phyloP scores from a whole-genome alignment of 2,329 filamentous ascomycete species.

The Plectosphaerella cucumerina region DNA sequence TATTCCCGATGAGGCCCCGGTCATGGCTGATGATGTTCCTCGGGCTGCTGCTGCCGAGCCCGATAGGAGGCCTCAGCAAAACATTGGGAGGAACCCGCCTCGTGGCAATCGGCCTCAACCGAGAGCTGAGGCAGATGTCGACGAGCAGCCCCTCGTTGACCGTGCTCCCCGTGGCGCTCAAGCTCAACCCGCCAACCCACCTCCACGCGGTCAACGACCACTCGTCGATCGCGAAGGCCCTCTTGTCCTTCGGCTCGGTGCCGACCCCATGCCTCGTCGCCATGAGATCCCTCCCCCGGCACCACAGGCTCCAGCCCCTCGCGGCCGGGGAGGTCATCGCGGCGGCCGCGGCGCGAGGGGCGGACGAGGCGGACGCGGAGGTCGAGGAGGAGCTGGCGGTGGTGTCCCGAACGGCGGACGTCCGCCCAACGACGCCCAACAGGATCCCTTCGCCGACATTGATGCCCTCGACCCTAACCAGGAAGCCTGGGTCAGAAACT shows the following conservation, averaged over 20 bases:
- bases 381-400: constrained; percentile 21
- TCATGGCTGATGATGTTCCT: too few relatives aligned
- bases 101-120: too few relatives aligned
- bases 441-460: neutral
- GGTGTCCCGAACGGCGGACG: constrained; percentile 14
- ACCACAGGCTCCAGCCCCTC: constrained; percentile 19
- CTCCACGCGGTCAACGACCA: constrained; percentile 9
- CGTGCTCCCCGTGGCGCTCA: too few relatives aligned
- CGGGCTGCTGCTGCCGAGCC: neutral
- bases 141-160: too few relatives aligned
- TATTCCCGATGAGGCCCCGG: too few relatives aligned
- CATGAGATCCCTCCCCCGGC: constrained; percentile 22
- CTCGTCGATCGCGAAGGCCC: constrained; percentile 51
- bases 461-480: constrained; percentile 40
- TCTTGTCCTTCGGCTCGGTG: constrained; percentile 50
- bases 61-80: too few relatives aligned
- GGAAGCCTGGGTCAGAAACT: constrained; percentile 49
- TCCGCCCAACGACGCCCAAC: neutral
- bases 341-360: constrained; percentile 14
- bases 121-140: too few relatives aligned
- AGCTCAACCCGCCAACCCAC: constrained; percentile 4
- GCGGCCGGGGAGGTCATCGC: constrained; percentile 14
- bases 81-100: too few relatives aligned
- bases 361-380: constrained; percentile 21
- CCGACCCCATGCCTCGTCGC: constrained; percentile 25